Evolutionary conservation across 139 green algal genomes (phyloP).

Genomic region (Chlorella sp.): DNA sequence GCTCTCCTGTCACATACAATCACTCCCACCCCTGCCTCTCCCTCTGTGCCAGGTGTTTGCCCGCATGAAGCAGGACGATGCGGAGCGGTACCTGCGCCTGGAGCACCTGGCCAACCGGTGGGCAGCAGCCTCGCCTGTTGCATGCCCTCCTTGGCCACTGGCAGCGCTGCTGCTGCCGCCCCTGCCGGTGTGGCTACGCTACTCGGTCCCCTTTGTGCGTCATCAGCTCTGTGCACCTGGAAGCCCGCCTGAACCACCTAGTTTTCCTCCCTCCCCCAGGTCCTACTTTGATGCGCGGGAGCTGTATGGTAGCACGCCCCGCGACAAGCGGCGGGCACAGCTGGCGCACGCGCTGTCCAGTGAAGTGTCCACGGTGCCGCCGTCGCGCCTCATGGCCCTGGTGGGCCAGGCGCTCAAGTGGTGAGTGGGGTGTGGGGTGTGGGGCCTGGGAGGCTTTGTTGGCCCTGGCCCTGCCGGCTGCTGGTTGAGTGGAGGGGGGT

Average conservation of each 20-base stretch:
- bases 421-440: conserved; percentile 29
- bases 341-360: conserved; percentile 80
- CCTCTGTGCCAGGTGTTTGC: conserved; percentile 63
- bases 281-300: conserved; percentile 87
- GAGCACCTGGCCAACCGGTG: conserved; percentile 76
- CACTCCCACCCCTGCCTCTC: neutral
- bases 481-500: neutral
- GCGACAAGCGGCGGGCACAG: conserved; percentile 87
- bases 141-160: no score
- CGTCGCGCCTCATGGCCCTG: conserved; percentile 92
- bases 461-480: no score
- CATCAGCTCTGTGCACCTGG: no score
- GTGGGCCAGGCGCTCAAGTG: conserved; percentile 97
- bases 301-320: conserved; percentile 75
- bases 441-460: no score
- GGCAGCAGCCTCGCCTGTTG: no score
- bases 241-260: no score
- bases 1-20: neutral
- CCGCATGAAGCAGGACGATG: conserved; percentile 85
- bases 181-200: no score
- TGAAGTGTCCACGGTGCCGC: conserved; percentile 89
- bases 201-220: no score
- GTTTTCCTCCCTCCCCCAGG: neutral
- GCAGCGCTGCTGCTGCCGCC: no score
- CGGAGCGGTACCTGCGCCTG: conserved; percentile 84